phyloP scores from a whole-genome alignment of 495 filamentous ascomycete species.

The Xylaria acuta region DNA sequence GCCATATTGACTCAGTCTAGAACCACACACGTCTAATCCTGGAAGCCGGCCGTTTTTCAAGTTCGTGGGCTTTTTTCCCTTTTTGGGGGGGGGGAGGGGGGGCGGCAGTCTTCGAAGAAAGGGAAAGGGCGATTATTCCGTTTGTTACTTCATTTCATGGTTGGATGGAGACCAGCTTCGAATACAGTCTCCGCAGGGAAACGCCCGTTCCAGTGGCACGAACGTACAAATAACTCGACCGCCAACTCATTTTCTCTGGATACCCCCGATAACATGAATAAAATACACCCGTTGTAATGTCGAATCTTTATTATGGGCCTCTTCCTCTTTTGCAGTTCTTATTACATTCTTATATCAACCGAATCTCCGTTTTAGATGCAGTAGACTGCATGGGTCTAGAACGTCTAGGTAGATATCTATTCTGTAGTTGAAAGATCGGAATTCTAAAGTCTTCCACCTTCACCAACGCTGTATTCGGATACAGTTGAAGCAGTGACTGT shows the following conservation, averaged over 20 bases:
- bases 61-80: conserved; percentile 13
- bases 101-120: conserved; percentile 14
- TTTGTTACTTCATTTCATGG: conserved; percentile 11
- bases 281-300: conserved; percentile 25
- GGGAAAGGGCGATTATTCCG: conserved; percentile 9
- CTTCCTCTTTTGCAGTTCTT: conserved; percentile 4
- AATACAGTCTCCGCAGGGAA: conserved; percentile 6
- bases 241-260: conserved; percentile 24
- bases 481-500: not conserved
- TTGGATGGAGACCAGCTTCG: conserved; percentile 10
- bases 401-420: conserved; percentile 19
- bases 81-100: no score
- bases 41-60: not conserved
- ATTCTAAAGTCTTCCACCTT: not conserved
- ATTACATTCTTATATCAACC: conserved; percentile 14
- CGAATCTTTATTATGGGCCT: conserved; percentile 12
- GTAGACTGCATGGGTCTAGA: conserved; percentile 14
- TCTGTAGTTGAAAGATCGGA: conserved; percentile 1
- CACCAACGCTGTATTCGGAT: not conserved
- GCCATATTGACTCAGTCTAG: not conserved
- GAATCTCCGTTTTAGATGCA: conserved; percentile 22
- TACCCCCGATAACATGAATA: conserved; percentile 22
- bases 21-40: not conserved
- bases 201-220: not conserved
- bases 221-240: conserved; percentile 2